Evolutionary conservation across 257 asterid species (phyloP).

Genomic region (Ilex aquifolium): DNA sequence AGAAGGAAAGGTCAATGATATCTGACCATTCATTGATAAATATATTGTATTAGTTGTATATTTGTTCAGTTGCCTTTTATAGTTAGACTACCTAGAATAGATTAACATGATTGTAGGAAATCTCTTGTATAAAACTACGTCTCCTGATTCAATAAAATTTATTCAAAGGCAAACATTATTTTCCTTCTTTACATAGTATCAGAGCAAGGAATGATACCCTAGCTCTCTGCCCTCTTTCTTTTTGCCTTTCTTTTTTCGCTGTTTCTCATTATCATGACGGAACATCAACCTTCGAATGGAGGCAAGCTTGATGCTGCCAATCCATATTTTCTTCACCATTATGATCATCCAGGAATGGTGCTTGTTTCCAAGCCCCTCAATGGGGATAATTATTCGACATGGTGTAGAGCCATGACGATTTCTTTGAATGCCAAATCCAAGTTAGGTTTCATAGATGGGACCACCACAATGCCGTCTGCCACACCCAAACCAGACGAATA

Average conservation of each 20-base stretch:
- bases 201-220: background rate
- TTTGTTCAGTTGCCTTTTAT: background rate
- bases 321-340: background rate
- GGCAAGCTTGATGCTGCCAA: conserved; percentile 1
- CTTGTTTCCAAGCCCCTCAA: background rate
- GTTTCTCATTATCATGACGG: background rate
- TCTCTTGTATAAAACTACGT: too few species aligned
- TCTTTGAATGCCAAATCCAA: background rate
- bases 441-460: background rate
- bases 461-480: background rate
- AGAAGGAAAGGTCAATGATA: conserved; percentile 1
- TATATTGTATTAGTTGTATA: background rate
- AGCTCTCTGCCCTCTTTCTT: background rate
- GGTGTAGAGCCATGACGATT: background rate
- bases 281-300: background rate
- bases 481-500: background rate
- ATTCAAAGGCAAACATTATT: background rate
- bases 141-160: background rate
- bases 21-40: background rate
- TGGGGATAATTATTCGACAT: background rate
- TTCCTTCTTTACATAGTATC: background rate
- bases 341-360: background rate
- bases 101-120: too few species aligned
- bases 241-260: background rate
- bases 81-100: background rate